phyloP scores from a whole-genome alignment of 2,329 filamentous ascomycete genomes.

The Emergomyces orientalis region DNA sequence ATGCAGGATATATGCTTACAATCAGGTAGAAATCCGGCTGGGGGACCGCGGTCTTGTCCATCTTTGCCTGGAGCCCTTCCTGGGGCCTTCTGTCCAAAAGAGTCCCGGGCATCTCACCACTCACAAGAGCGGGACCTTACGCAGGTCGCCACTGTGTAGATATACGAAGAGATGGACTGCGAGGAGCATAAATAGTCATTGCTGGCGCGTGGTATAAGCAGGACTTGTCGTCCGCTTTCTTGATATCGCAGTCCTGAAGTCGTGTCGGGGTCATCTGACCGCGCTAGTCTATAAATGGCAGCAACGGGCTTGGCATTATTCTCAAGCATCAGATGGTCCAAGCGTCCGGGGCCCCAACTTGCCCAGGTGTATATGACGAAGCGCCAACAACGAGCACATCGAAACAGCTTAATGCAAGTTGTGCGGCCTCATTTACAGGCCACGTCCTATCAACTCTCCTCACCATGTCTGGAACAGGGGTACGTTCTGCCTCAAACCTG shows the following conservation, averaged over 20 bases:
- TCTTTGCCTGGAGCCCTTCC: conserved; percentile 34
- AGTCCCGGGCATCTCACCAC: conserved; percentile 43
- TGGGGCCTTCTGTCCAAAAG: conserved; percentile 39
- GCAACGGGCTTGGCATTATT: not conserved
- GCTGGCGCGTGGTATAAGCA: conserved; percentile 5
- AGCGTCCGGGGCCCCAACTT: conserved; percentile 15
- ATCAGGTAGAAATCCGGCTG: conserved; percentile 39
- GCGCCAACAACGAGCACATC: not conserved
- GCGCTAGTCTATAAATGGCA: conserved; percentile 2
- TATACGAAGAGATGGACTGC: conserved; percentile 1
- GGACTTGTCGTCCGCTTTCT: conserved; percentile 13
- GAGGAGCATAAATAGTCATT: conserved; percentile 1
- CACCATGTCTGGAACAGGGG: conserved; percentile 36
- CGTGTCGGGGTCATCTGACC: conserved; percentile 8
- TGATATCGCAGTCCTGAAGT: not conserved
- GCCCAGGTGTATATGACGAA: conserved; percentile 1
- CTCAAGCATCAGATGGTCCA: conserved; percentile 11
- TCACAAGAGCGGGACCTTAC: conserved; percentile 21
- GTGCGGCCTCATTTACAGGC: conserved; percentile 1
- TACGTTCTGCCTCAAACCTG: conserved; percentile 18
- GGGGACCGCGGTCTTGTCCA: conserved; percentile 34
- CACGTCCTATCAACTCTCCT: conserved; percentile 5
- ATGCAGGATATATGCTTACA: conserved; percentile 26
- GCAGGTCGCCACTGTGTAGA: conserved; percentile 13
- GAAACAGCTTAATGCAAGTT: conserved; percentile 3